Conservation (phyloP, 352 stramenopile species). For the Lagenidium giganteum region DNA sequence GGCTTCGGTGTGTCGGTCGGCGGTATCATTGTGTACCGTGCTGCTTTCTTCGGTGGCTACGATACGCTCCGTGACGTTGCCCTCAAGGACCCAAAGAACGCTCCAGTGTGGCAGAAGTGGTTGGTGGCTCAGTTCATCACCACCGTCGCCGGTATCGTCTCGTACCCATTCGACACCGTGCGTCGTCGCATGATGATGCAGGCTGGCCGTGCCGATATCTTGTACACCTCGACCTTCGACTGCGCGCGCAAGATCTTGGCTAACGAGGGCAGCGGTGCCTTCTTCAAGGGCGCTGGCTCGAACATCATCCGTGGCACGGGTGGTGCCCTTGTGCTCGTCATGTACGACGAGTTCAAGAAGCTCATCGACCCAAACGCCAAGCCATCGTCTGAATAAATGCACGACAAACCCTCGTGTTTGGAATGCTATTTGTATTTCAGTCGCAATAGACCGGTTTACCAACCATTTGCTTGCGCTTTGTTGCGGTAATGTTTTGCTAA, state of each 20-base stretch:
- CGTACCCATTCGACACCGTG: conserved; percentile 96
- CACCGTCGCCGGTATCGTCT: conserved; percentile 89
- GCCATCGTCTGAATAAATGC: conserved; percentile 45
- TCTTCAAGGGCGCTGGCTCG: conserved; percentile 99
- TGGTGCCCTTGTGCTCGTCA: conserved; percentile 97
- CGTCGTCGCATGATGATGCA: conserved; percentile 98
- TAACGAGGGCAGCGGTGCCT: conserved; percentile 93
- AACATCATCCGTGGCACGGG: conserved; percentile 99
- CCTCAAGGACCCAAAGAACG: conserved; percentile 81
- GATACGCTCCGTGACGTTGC: conserved; percentile 93
- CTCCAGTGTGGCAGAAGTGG: conserved; percentile 89
- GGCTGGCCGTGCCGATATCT: conserved; percentile 94
- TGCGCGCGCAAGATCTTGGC: conserved; percentile 96
- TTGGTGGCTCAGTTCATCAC: conserved; percentile 89
- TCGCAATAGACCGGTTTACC: conserved; percentile 5
- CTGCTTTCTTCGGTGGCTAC: conserved; percentile 98
- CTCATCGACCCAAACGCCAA: conserved; percentile 56
- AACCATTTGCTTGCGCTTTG: too few relatives aligned
- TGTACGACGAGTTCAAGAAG: conserved; percentile 99
- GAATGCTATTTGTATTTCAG: conserved; percentile 11
- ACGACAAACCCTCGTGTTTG: too few relatives aligned
- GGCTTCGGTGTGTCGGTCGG: conserved; percentile 98
- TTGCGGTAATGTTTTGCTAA: too few relatives aligned
- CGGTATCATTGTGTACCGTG: conserved; percentile 99
- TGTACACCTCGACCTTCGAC: conserved; percentile 97